phyloP scores from a whole-genome alignment of 306 rosid species.

The Rubus parviflorus region DNA sequence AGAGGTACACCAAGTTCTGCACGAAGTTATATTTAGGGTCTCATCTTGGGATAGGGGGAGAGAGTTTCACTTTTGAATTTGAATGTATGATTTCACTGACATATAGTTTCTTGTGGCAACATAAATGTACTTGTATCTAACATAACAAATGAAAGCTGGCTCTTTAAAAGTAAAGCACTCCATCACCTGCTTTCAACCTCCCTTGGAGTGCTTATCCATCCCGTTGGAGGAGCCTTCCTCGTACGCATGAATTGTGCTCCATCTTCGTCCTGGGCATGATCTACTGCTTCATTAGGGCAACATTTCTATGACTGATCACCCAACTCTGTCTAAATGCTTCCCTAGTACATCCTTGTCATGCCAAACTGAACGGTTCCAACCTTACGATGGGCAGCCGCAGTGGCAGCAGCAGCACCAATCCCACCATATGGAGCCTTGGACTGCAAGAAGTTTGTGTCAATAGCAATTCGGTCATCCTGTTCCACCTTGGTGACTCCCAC shows the following conservation, averaged over 20 bases:
- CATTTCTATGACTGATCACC: background rate
- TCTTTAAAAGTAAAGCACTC: slow-evolving; percentile 25
- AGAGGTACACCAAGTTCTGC: background rate
- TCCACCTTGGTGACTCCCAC: slow-evolving; percentile 62
- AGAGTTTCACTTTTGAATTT: slow-evolving; percentile 16
- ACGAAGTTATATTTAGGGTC: background rate
- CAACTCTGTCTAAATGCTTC: slow-evolving; percentile 2
- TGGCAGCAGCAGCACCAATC: slow-evolving; percentile 45
- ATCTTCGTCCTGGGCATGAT: slow-evolving; percentile 8
- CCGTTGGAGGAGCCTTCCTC: background rate
- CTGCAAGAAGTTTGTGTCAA: slow-evolving; percentile 59
- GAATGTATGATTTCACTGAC: slow-evolving; percentile 23
- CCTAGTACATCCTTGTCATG: slow-evolving; percentile 62
- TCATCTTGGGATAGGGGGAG: background rate
- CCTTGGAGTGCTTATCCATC: background rate
- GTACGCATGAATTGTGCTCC: background rate
- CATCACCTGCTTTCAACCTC: background rate
- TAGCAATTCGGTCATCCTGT: slow-evolving; percentile 47
- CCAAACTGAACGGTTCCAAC: slow-evolving; percentile 70
- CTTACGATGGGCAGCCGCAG: slow-evolving; percentile 53
- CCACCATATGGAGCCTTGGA: slow-evolving; percentile 63
- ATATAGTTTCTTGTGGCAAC: slow-evolving; percentile 25
- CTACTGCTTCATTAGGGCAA: slow-evolving; percentile 25
- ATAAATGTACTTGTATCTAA: slow-evolving; percentile 30
- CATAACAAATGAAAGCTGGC: slow-evolving; percentile 28